Percentiles rank a stretch among this genome's conserved stretches.
These are phyloP conservation scores for Euclidium syriacum DNA, from an alignment of 345 rosid species.

Conservation along the genomic window DNA sequence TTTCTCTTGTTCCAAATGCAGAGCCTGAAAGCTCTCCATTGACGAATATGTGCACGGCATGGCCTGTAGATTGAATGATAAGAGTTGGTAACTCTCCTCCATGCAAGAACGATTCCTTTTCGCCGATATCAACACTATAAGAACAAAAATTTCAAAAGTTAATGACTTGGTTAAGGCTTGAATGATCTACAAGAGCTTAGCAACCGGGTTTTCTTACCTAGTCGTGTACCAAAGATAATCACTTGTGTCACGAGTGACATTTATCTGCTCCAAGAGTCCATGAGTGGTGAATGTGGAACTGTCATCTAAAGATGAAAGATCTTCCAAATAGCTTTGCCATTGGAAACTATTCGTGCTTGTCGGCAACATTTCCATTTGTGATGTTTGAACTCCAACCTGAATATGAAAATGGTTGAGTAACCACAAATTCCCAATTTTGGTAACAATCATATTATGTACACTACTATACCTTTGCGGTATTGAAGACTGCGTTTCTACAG, in stretches of 20 bases:
- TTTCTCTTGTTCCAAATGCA: conserved; percentile 78
- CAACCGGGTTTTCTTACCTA: conserved; percentile 41
- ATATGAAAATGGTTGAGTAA: neutral
- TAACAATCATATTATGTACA: neutral
- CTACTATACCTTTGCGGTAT: conserved; percentile 95
- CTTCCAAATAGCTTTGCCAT: conserved; percentile 92
- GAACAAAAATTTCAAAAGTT: conserved; percentile 2
- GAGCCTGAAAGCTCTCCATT: conserved; percentile 94
- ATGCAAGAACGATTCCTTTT: conserved; percentile 77
- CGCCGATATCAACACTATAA: conserved; percentile 67
- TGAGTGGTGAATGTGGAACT: conserved; percentile 54
- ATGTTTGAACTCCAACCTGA: conserved; percentile 94
- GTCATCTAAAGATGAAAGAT: conserved; percentile 59
- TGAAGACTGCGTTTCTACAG: conserved; percentile 91
- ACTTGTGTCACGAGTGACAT: conserved; percentile 81
- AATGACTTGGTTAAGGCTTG: too few species aligned
- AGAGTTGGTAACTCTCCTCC: conserved; percentile 94
- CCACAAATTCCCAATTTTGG: neutral
- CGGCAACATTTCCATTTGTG: conserved; percentile 89
- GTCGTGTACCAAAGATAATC: conserved; percentile 94
- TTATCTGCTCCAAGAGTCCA: conserved; percentile 89
- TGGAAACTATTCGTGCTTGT: conserved; percentile 45
- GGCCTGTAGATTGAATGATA: conserved; percentile 79
- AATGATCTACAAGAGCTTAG: too few species aligned
- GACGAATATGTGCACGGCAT: conserved; percentile 85